Evolutionary conservation across 2,329 filamentous ascomycete species (phyloP), one percentile per base, ranked within the genome.

Genomic region (Cladosporium sp.): DNA sequence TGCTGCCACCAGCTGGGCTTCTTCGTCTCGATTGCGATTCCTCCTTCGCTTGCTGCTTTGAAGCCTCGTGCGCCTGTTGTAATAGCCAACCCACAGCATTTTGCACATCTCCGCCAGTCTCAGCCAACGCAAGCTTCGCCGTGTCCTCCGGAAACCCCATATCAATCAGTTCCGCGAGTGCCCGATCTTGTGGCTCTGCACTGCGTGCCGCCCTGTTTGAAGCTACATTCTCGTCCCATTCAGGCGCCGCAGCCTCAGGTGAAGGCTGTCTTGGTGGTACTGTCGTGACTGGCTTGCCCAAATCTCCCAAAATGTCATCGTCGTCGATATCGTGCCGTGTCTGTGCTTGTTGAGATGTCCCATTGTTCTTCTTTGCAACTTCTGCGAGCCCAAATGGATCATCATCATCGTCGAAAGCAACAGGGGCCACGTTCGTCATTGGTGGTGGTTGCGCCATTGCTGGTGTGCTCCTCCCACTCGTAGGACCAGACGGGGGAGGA

Each of bases 111-210:
- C 88, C 89, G 4, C 92, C 90, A 36, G 91, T 97, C 73, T 92
- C 90, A 12, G 88, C 88, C 49, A 99, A 80, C 5, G 93, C 95
- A 68, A 90, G 84, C 64, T 86, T 86, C n/a, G 95, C 90, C 73
- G 93, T 92, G 66, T 96, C 92, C 0, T 88, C 85, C 0, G 92
- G 88, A 72, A 99, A 99, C 0, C 95, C 95, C 87, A 98, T 98
- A 71, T 97, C 94, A 3, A 97, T 88, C 30, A 99, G 81, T 76
- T 98, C 92, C 11, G 92, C 92, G 30, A 98, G 87, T 11, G 93
- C 92, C 71, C 86, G 87, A 74, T 97, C 92, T 66, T 90, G 88
- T 1, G 87, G 87, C 72, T 80, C 81, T 2, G 72, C 72, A 2
- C 47, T 30, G 15, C 41, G 28, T 24, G 58, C 10, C 14, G 24